These are phyloP conservation scores for Hansfordia pulvinata DNA, from an alignment of 2,329 filamentous ascomycete species.

Conservation along the genomic window DNA sequence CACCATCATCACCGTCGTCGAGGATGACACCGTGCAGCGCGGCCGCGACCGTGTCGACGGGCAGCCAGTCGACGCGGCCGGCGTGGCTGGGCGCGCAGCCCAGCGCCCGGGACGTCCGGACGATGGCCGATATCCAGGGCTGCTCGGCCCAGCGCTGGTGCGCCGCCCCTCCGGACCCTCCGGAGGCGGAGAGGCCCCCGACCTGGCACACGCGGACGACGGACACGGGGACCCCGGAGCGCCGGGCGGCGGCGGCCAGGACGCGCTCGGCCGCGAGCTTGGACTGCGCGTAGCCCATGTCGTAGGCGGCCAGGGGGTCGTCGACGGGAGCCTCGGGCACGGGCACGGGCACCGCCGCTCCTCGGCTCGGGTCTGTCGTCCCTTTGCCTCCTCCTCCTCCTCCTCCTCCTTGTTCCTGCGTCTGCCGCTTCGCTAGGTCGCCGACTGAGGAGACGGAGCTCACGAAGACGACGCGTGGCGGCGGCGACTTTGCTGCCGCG, in stretches of 20 bases:
- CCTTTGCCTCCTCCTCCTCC: too few relatives aligned
- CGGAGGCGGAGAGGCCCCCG: conserved; percentile 5
- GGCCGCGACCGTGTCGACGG: conserved; percentile 6
- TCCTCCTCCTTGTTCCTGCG: too few relatives aligned
- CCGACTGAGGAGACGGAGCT: conserved; percentile 9
- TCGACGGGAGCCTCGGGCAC: conserved; percentile 7
- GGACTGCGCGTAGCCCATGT: conserved; percentile 9
- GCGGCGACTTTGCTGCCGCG: too few relatives aligned
- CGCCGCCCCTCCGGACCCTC: too few relatives aligned
- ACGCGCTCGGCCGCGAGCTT: conserved; percentile 10
- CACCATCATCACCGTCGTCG: background rate
- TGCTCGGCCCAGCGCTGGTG: conserved; percentile 7
- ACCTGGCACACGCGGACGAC: conserved; percentile 8
- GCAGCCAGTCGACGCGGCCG: conserved; percentile 7
- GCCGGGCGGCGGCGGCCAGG: conserved; percentile 2
- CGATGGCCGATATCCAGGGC: conserved; percentile 10
- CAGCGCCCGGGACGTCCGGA: conserved; percentile 6
- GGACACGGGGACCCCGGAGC: conserved; percentile 6
- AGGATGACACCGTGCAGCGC: conserved; percentile 5
- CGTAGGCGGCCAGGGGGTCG: conserved; percentile 3
- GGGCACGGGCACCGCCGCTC: too few relatives aligned
- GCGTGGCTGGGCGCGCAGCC: conserved; percentile 4
- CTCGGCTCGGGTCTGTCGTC: too few relatives aligned
- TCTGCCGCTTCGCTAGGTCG: conserved; percentile 2
- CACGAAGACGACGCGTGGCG: conserved; percentile 13